phyloP scores from a whole-genome alignment of 2,329 filamentous ascomycete species.

The Pseudogymnoascus sp. region DNA sequence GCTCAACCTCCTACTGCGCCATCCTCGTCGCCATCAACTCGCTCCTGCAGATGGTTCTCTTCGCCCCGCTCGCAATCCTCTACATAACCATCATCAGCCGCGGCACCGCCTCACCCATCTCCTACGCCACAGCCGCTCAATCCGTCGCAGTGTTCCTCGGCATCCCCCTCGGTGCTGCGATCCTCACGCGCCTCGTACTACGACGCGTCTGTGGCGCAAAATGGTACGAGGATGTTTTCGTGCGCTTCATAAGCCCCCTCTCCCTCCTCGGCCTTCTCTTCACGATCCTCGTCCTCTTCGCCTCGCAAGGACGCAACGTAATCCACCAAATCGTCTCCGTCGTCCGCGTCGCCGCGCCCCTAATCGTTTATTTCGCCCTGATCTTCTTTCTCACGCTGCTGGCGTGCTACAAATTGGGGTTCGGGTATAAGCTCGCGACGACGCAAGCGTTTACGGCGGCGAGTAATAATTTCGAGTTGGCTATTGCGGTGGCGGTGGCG shows the following conservation, averaged over 20 bases:
- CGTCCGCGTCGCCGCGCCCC: constrained; percentile 69
- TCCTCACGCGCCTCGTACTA: constrained; percentile 36
- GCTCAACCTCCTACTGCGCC: constrained; percentile 51
- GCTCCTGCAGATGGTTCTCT: constrained; percentile 65
- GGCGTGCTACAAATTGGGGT: constrained; percentile 50
- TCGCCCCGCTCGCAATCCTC: constrained; percentile 56
- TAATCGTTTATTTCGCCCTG: constrained; percentile 72
- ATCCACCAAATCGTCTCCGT: constrained; percentile 80
- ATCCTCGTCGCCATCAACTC: constrained; percentile 71
- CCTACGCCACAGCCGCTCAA: background rate
- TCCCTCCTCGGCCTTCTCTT: constrained; percentile 59
- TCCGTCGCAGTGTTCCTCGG: constrained; percentile 42
- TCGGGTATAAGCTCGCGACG: constrained; percentile 60
- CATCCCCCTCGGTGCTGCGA: constrained; percentile 72
- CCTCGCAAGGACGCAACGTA: constrained; percentile 68
- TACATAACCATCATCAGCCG: constrained; percentile 64
- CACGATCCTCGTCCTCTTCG: constrained; percentile 81
- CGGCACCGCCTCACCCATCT: constrained; percentile 3
- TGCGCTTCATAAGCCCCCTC: constrained; percentile 41
- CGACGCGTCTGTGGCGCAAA: constrained; percentile 39
- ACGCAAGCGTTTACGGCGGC: constrained; percentile 85
- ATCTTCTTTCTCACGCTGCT: constrained; percentile 66
- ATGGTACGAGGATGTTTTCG: constrained; percentile 63
- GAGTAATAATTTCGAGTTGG: constrained; percentile 89
- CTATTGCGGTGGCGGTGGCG: constrained; percentile 77